phyloP scores from a whole-genome alignment of 139 green algal genomes.

The Chlamydomonas sphaeroides region DNA sequence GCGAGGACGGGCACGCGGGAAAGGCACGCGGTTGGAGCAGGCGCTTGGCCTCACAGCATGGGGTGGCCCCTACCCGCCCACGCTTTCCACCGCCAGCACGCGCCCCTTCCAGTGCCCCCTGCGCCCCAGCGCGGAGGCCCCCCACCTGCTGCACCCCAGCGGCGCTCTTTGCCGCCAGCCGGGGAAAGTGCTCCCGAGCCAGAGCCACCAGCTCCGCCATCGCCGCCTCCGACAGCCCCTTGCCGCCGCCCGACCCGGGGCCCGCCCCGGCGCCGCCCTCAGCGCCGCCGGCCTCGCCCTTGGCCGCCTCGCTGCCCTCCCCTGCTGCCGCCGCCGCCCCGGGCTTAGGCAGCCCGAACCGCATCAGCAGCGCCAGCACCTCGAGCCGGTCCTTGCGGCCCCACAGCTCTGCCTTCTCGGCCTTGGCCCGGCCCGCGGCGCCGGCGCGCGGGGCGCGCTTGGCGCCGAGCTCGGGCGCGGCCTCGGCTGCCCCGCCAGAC shows the following conservation, averaged over 20 bases:
- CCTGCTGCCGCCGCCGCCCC: background rate
- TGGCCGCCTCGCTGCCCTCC: background rate
- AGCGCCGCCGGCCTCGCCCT: background rate
- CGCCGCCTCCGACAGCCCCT: background rate
- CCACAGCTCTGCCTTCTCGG: conserved; percentile 10
- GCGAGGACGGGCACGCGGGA: too few species aligned
- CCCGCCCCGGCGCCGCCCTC: background rate
- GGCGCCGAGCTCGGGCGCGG: too few species aligned
- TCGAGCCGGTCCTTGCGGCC: conserved; percentile 22
- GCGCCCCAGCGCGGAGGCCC: too few species aligned
- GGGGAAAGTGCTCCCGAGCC: conserved; percentile 5
- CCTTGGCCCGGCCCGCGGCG: background rate
- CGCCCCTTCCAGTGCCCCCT: too few species aligned
- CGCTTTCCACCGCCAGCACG: too few species aligned
- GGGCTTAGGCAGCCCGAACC: conserved; percentile 17
- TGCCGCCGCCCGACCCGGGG: background rate
- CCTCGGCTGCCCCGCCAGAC: background rate
- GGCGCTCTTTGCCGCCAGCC: conserved; percentile 8
- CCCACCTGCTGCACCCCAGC: conserved; percentile 29
- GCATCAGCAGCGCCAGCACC: conserved; percentile 13
- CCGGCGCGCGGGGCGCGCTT: background rate
- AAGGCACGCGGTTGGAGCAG: too few species aligned
- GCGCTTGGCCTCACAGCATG: too few species aligned
- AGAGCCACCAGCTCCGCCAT: background rate
- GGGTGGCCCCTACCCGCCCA: too few species aligned